Evolutionary conservation across 345 rosid genomes (phyloP).

Genomic region (Pelargonium nanum): DNA sequence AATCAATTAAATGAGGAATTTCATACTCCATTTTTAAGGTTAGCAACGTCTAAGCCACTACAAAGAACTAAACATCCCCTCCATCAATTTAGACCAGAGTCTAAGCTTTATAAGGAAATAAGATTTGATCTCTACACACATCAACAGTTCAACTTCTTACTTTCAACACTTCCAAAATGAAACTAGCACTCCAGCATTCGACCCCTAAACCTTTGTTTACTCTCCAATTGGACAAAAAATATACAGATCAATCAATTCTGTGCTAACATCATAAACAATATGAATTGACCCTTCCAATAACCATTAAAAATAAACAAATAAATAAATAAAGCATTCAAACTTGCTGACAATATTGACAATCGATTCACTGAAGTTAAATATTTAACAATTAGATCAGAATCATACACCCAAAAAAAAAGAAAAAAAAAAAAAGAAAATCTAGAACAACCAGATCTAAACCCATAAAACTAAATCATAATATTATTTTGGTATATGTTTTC

Average conservation of each 20-base stretch:
- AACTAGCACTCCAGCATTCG: not conserved
- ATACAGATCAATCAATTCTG: not conserved
- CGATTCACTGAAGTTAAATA: not conserved
- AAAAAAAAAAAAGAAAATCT: too few species aligned
- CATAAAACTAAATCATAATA: not conserved
- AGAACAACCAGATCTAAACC: not conserved
- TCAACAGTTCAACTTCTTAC: not conserved
- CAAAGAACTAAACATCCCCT: not conserved
- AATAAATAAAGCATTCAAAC: not conserved
- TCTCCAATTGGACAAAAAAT: not conserved
- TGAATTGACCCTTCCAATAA: not conserved
- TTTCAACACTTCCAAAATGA: not conserved
- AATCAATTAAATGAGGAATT: not conserved
- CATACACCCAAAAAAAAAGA: not conserved
- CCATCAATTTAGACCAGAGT: not conserved
- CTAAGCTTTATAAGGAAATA: not conserved
- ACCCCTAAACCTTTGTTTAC: not conserved
- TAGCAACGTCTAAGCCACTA: not conserved
- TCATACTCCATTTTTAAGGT: not conserved
- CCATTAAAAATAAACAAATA: not conserved
- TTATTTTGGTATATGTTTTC: not conserved
- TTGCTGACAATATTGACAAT: not conserved
- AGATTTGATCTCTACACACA: not conserved
- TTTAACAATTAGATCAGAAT: not conserved
- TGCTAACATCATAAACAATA: not conserved